Conservation (phyloP, 208 protist genomes). For the Wallacemonas rigidus region DNA sequence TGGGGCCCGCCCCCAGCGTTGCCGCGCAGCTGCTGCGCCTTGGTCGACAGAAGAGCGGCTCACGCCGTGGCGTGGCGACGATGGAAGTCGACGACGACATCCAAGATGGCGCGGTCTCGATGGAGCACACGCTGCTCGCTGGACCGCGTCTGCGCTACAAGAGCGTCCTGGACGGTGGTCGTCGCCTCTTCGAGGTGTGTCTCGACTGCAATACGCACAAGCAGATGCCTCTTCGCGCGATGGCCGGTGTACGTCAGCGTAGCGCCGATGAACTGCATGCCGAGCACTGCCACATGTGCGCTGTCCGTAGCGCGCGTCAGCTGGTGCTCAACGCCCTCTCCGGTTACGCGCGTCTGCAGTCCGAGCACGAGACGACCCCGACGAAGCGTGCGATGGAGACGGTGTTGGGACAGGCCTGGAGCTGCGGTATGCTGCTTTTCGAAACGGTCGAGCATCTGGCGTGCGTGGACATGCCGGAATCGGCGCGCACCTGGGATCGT, state of each 20-base stretch:
- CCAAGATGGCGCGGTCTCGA: slow-evolving; percentile 31
- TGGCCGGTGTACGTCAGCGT: slow-evolving; percentile 66
- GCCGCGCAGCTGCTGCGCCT: slow-evolving; percentile 24
- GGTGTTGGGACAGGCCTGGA: slow-evolving; percentile 88
- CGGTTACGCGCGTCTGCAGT: slow-evolving; percentile 78
- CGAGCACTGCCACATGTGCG: slow-evolving; percentile 89
- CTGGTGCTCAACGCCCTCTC: slow-evolving; percentile 81
- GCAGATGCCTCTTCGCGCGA: slow-evolving; percentile 78
- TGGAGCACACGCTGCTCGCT: slow-evolving; percentile 73
- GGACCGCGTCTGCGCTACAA: slow-evolving; percentile 80
- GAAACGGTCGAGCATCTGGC: slow-evolving; percentile 85
- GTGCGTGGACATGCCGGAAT: slow-evolving; percentile 65
- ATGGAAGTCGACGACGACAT: slow-evolving; percentile 10
- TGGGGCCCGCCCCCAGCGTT: slow-evolving; percentile 14
- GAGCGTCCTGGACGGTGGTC: slow-evolving; percentile 50
- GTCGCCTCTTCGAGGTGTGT: slow-evolving; percentile 79
- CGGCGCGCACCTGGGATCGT: slow-evolving; percentile 74
- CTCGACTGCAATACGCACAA: slow-evolving; percentile 87
- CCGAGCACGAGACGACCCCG: slow-evolving; percentile 57
- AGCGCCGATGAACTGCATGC: slow-evolving; percentile 78
- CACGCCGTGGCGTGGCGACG: background rate
- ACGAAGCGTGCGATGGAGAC: slow-evolving; percentile 77
- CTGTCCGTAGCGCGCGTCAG: slow-evolving; percentile 80
- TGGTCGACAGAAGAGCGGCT: slow-evolving; percentile 13
- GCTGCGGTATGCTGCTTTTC: slow-evolving; percentile 89